Evolutionary conservation across 805 yeast species (phyloP).

Genomic region (Wickerhamiella parazyma): DNA sequence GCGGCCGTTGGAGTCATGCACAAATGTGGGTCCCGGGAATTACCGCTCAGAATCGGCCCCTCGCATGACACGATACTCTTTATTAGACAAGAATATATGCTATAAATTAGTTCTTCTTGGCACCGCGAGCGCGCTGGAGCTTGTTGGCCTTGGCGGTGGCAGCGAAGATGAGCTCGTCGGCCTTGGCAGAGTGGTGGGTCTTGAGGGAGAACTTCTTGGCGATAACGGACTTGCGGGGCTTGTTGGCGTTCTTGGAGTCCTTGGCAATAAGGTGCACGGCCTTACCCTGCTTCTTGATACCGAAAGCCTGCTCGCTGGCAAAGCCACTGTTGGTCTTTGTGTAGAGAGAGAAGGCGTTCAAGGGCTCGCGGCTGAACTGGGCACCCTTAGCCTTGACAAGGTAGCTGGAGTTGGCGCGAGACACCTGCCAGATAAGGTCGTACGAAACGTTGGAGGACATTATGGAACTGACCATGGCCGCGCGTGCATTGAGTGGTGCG

Average conservation of each 20-base stretch:
- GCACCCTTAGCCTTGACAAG: slow-evolving; percentile 35
- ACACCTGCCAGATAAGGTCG: slow-evolving; percentile 41
- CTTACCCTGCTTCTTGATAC: slow-evolving; percentile 28
- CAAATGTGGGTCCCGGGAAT: no score
- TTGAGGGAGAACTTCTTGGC: slow-evolving; percentile 17
- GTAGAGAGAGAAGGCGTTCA: slow-evolving; percentile 36
- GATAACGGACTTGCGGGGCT: slow-evolving; percentile 32
- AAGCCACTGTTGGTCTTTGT: slow-evolving; percentile 36
- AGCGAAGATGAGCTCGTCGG: slow-evolving; percentile 35
- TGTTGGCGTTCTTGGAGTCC: slow-evolving; percentile 34
- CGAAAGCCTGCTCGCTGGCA: slow-evolving; percentile 37
- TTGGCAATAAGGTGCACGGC: slow-evolving; percentile 32
- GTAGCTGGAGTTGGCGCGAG: slow-evolving; percentile 35
- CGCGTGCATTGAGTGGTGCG: slow-evolving; percentile 5
- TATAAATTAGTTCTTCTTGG: slow-evolving; percentile 24
- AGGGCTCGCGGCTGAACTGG: slow-evolving; percentile 37
- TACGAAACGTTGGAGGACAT: slow-evolving; percentile 22
- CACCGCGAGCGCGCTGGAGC: slow-evolving; percentile 29
- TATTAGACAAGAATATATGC: neutral
- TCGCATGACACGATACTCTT: neutral
- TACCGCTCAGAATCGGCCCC: no score
- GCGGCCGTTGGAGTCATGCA: no score
- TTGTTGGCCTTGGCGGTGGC: slow-evolving; percentile 38
- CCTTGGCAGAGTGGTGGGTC: slow-evolving; percentile 31
- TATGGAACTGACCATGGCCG: neutral